Percentiles rank a stretch among this genome's conserved stretches.
phyloP scores from a whole-genome alignment of 2,329 filamentous ascomycete species.

The Colletotrichum liaoningense region DNA sequence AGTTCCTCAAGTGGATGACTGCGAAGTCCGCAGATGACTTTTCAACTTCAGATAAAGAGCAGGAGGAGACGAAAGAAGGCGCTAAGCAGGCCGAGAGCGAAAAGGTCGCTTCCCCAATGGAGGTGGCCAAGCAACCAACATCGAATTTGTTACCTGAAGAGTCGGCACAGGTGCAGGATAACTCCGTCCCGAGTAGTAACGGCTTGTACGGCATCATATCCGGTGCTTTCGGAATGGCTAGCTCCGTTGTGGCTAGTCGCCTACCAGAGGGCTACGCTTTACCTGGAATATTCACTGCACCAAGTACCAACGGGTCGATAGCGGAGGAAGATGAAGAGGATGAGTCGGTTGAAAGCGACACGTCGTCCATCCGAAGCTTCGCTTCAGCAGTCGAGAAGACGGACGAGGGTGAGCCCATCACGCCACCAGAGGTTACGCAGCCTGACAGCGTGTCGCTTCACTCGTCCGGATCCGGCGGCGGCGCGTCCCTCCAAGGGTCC shows the following conservation, averaged over 20 bases:
- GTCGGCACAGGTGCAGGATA: constrained; percentile 39
- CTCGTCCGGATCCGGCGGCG: constrained; percentile 51
- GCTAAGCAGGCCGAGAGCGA: constrained; percentile 44
- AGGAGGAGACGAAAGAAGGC: constrained; percentile 37
- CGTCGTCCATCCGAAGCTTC: constrained; percentile 60
- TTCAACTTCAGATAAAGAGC: constrained; percentile 35
- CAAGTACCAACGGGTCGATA: constrained; percentile 43
- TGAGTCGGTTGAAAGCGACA: constrained; percentile 50
- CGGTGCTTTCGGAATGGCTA: constrained; percentile 62
- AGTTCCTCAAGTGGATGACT: constrained; percentile 82
- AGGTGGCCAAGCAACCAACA: constrained; percentile 46
- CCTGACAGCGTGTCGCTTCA: constrained; percentile 38
- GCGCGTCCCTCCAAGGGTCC: constrained; percentile 40
- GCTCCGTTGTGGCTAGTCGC: constrained; percentile 56
- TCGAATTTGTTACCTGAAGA: constrained; percentile 41
- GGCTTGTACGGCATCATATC: constrained; percentile 69
- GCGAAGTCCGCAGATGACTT: constrained; percentile 52
- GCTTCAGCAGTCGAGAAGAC: constrained; percentile 58
- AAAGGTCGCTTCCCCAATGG: constrained; percentile 41
- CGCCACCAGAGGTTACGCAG: constrained; percentile 17
- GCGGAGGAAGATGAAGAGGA: constrained; percentile 44
- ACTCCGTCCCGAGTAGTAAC: constrained; percentile 50
- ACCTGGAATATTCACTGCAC: constrained; percentile 43
- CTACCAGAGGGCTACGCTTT: constrained; percentile 44
- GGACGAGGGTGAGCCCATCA: constrained; percentile 41